phyloP scores from a whole-genome alignment of 352 stramenopile genomes.

The Phytophthora sojae region DNA sequence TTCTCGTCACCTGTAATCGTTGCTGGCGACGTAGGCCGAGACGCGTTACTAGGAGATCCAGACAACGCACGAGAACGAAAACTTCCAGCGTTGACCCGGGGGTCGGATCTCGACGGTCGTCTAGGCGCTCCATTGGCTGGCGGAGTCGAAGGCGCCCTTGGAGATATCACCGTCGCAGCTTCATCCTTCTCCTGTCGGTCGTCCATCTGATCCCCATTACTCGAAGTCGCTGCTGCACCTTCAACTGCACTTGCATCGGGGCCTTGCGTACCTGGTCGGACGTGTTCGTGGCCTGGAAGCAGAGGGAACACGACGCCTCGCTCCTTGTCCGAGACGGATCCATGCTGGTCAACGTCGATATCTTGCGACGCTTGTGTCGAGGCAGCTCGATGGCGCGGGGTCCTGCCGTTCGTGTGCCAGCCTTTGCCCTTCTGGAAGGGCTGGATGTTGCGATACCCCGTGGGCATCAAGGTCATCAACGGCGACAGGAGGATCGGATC shows the following conservation, averaged over 20 bases:
- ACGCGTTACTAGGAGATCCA: conserved; percentile 20
- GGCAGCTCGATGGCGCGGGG: conserved; percentile 12
- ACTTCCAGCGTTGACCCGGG: conserved; percentile 23
- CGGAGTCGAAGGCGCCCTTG: conserved; percentile 27
- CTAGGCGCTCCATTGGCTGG: conserved; percentile 16
- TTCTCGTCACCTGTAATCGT: conserved; percentile 15
- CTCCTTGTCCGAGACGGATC: conserved; percentile 21
- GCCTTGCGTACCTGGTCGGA: conserved; percentile 22
- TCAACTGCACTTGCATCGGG: conserved; percentile 32
- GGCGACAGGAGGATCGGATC: conserved; percentile 50
- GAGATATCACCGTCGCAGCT: conserved; percentile 17
- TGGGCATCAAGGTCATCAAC: conserved; percentile 66
- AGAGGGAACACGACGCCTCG: conserved; percentile 60
- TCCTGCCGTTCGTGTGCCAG: conserved; percentile 70
- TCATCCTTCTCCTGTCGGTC: conserved; percentile 38
- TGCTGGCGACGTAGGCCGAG: conserved; percentile 27
- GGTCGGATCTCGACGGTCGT: conserved; percentile 28
- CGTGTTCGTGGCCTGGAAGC: conserved; percentile 23
- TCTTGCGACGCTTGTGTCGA: conserved; percentile 20
- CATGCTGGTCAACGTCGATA: conserved; percentile 15
- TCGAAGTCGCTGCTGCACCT: conserved; percentile 6
- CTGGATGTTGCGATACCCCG: conserved; percentile 74
- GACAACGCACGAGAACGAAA: conserved; percentile 40
- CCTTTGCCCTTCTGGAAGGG: conserved; percentile 71
- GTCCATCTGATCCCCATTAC: conserved; percentile 10